Percentiles rank a stretch among this genome's conserved stretches.
These are phyloP conservation scores for Citrus cavaleriei DNA, from an alignment of 345 rosid species.

Conservation along the genomic window DNA sequence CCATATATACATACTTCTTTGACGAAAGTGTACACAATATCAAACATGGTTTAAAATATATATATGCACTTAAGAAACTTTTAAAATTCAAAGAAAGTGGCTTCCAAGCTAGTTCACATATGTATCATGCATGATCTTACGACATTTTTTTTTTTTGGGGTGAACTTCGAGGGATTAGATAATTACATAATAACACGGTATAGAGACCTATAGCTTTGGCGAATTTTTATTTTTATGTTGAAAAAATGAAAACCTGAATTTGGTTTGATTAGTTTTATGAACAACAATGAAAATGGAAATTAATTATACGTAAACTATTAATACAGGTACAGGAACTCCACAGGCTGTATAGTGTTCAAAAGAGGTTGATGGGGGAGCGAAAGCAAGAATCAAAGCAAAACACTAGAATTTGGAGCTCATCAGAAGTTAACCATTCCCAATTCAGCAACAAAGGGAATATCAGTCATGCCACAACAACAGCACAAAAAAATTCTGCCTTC, in stretches of 20 bases:
- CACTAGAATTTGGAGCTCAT: constrained; percentile 17
- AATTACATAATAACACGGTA: too few species aligned
- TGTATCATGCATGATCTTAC: neutral
- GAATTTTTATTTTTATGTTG: too few species aligned
- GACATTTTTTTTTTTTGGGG: too few species aligned
- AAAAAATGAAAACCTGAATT: too few species aligned
- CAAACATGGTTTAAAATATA: neutral
- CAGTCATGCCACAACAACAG: constrained; percentile 13
- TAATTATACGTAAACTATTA: neutral
- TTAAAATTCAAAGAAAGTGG: neutral
- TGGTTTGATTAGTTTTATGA: too few species aligned
- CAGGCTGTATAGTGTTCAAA: constrained; percentile 66
- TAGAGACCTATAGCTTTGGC: too few species aligned
- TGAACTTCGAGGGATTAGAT: neutral
- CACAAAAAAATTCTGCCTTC: constrained; percentile 15
- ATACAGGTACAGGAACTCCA: constrained; percentile 86
- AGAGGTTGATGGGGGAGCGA: constrained; percentile 56
- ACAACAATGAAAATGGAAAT: too few species aligned
- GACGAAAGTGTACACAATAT: neutral
- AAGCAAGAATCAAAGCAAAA: constrained; percentile 42
- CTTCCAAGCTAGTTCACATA: neutral
- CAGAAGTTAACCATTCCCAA: constrained; percentile 18
- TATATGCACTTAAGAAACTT: neutral
- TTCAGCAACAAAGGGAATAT: constrained; percentile 14
- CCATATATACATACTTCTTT: too few species aligned